Conservation (phyloP, 2,329 filamentous ascomycete species). For the Cordyceps tenuipes region DNA sequence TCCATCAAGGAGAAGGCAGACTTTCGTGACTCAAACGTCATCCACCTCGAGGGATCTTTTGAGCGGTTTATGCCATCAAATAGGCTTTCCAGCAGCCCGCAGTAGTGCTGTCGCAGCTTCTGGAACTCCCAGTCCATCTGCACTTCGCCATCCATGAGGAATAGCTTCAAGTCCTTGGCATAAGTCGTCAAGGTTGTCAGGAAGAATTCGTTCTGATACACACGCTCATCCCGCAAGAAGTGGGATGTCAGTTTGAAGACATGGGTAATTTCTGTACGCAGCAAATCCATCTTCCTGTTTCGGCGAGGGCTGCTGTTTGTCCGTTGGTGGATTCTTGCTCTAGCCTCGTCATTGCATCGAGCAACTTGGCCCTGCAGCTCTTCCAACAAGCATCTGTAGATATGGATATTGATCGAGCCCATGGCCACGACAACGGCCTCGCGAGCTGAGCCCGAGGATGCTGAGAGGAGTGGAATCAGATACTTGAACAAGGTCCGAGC, state of each 20-base stretch:
- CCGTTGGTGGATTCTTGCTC: slow-evolving; percentile 76
- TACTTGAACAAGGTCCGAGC: slow-evolving; percentile 85
- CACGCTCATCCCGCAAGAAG: slow-evolving; percentile 69
- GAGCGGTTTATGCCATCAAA: slow-evolving; percentile 87
- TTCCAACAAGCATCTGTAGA: slow-evolving; percentile 85
- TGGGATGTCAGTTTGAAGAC: slow-evolving; percentile 91
- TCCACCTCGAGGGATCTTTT: slow-evolving; percentile 81
- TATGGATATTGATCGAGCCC: slow-evolving; percentile 89
- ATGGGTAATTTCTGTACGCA: slow-evolving; percentile 91
- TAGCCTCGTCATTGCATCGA: slow-evolving; percentile 81
- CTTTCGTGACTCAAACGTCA: slow-evolving; percentile 93
- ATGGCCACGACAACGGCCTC: slow-evolving; percentile 87
- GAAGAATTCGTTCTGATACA: slow-evolving; percentile 84
- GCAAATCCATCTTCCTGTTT: slow-evolving; percentile 73
- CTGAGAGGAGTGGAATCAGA: slow-evolving; percentile 78
- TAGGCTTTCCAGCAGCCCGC: slow-evolving; percentile 83
- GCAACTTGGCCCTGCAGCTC: slow-evolving; percentile 80
- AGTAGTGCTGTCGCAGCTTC: slow-evolving; percentile 85
- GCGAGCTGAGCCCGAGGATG: slow-evolving; percentile 69
- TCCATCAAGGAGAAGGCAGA: slow-evolving; percentile 96
- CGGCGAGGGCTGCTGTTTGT: slow-evolving; percentile 74
- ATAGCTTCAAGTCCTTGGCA: slow-evolving; percentile 85
- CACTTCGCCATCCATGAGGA: slow-evolving; percentile 88
- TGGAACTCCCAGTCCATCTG: slow-evolving; percentile 94
- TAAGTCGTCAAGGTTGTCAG: slow-evolving; percentile 82